Percentiles rank a stretch among this genome's conserved stretches.
Evolutionary conservation across 176 grass and related monocot species (phyloP).

Genomic region (Neostapfia colusana): DNA sequence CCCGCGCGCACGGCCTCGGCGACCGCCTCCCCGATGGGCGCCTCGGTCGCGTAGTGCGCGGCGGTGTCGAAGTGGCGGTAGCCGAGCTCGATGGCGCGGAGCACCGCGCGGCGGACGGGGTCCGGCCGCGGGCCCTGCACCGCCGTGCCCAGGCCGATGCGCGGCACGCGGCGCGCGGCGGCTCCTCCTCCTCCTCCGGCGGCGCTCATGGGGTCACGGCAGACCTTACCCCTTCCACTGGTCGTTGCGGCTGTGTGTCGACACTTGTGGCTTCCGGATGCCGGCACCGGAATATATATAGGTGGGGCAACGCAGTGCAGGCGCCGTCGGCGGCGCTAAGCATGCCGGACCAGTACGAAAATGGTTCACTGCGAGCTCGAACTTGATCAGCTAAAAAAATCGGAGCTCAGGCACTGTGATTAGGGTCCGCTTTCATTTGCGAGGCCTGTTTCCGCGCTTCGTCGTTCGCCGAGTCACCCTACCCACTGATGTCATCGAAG

Average conservation of each 20-base stretch:
- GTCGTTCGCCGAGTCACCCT: not conserved
- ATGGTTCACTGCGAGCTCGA: not conserved
- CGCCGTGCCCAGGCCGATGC: constrained; percentile 62
- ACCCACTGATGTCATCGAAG: not conserved
- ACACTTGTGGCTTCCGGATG: not conserved
- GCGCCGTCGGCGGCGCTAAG: not conserved
- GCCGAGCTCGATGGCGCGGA: constrained; percentile 53
- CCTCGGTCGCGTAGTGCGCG: constrained; percentile 59
- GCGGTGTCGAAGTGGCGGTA: constrained; percentile 75
- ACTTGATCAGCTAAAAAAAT: too few species aligned
- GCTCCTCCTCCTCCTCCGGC: not conserved
- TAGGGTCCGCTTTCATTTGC: not conserved
- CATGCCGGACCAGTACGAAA: not conserved
- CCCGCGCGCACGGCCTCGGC: constrained; percentile 53
- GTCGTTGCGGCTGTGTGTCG: not conserved
- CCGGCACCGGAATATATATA: not conserved
- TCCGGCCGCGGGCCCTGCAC: constrained; percentile 48
- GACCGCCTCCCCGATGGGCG: constrained; percentile 52
- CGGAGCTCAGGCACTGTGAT: too few species aligned
- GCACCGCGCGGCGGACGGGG: constrained; percentile 39
- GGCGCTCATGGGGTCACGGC: constrained; percentile 1
- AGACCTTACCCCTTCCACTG: not conserved
- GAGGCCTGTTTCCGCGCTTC: not conserved
- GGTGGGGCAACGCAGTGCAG: not conserved
- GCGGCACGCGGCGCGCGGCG: constrained; percentile 31